phyloP scores from a whole-genome alignment of 1,284 basidiomycete species.

The Blastosporella zonata region DNA sequence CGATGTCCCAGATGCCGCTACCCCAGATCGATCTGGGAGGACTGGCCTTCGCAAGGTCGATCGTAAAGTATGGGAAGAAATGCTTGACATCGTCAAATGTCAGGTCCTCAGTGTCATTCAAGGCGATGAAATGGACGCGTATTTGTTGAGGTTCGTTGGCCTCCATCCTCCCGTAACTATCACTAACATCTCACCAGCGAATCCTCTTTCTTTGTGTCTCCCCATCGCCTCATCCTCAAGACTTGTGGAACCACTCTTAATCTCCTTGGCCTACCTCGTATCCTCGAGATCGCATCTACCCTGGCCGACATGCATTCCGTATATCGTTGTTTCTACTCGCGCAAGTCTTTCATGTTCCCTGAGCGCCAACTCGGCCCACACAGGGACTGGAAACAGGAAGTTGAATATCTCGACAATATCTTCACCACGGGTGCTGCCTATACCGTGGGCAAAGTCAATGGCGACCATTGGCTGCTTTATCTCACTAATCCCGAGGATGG shows the following conservation, averaged over 20 bases:
- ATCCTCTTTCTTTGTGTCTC: conserved; percentile 95
- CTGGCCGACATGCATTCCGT: conserved; percentile 76
- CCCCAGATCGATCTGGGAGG: conserved; percentile 35
- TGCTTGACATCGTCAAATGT: conserved; percentile 97
- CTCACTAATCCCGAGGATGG: conserved; percentile 64
- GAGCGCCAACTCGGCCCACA: conserved; percentile 95
- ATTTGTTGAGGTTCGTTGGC: conserved; percentile 82
- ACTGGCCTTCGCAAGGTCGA: conserved; percentile 79
- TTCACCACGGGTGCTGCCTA: conserved; percentile 91
- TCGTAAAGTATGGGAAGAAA: conserved; percentile 87
- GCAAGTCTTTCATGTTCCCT: conserved; percentile 99
- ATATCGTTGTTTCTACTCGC: conserved; percentile 93
- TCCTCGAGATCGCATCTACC: conserved; percentile 85
- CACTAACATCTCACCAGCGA: conserved; percentile 58
- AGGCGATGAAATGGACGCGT: conserved; percentile 90
- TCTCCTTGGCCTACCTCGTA: conserved; percentile 88
- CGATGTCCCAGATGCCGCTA: conserved; percentile 47
- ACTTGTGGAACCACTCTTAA: conserved; percentile 99
- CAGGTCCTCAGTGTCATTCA: conserved; percentile 91
- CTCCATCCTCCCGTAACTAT: conserved; percentile 8
- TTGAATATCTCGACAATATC: conserved; percentile 86
- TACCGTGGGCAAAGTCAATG: conserved; percentile 97
- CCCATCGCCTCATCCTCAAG: conserved; percentile 97
- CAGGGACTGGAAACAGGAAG: conserved; percentile 92
- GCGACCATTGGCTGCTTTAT: conserved; percentile 98